Base-by-base conservation (phyloP, 1,284 basidiomycete genomes). In the Fomes fomentarius region DNA sequence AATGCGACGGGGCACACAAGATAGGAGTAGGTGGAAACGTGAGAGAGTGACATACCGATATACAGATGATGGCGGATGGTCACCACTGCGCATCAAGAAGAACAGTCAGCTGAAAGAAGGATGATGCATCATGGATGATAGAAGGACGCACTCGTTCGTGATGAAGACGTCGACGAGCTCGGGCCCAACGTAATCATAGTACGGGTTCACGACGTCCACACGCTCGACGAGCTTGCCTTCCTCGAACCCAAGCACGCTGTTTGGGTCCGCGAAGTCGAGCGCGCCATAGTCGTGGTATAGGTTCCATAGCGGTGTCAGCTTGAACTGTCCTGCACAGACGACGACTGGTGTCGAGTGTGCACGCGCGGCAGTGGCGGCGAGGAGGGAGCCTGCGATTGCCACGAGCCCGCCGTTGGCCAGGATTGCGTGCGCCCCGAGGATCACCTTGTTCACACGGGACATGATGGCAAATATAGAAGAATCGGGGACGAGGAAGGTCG, bases 351-450 rank as follows among this genome's bases (percentile, higher is more conserved):
- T 96, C 60, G 88, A 85, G 74, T 98, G 94, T 21, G 89, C 87
- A 49, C 87, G 87, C n/a, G 97, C 96, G 22, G 96, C 95, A 33
- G 92, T 86, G 2, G 91, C 91, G 1, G 89, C 89, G 24, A 96
- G 80, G 12, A 95, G 80, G 0, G 93, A 88, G 14, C 96, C 96
- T 0, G 91, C 84, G 42, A 91, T 83, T 2, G 93, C 89, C 66
- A 97, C 94, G 78, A 98, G 87, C 2, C 96, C 96, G 19, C 96
- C 96, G 69, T 98, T 97, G 28, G 96, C 96, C 39, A 97, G 85
- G 61, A 99, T 91, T 9, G 91, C 87, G 70, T 98, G 96, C 8
- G 95, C 92, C 43, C 94, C 94, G 45, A 98, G 81, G 58, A 98
- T 87, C 60, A 98, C 90, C 75, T 99, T 99, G 74, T 95, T 97